A percentile compares a stretch with the other conserved stretches of the same genome.
These are phyloP conservation scores for Seiridium cupressi DNA, from an alignment of 2,329 filamentous ascomycete genomes.

Conservation along the genomic window DNA sequence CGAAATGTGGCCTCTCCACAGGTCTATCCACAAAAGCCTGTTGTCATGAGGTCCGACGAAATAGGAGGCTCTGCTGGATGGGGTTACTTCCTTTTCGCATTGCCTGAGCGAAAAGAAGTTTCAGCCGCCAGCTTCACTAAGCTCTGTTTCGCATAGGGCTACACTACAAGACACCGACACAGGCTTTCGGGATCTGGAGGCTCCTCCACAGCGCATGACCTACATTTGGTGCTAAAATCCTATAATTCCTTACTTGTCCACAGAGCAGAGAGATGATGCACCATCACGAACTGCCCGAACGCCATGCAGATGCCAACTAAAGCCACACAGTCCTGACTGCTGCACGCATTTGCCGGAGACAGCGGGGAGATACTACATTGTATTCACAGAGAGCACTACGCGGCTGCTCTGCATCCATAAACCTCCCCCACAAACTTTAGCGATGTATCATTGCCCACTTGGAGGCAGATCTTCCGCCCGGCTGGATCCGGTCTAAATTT, in stretches of 20 bases:
- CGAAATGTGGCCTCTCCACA: not conserved
- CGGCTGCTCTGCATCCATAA: not conserved
- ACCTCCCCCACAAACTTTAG: not conserved
- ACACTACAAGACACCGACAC: too few species aligned
- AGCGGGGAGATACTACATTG: not conserved
- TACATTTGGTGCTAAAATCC: not conserved
- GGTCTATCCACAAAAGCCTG: not conserved
- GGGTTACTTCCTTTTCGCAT: not conserved
- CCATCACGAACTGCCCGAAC: not conserved
- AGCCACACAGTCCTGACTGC: not conserved
- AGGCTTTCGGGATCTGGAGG: too few species aligned
- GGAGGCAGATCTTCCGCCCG: slow-evolving; percentile 1
- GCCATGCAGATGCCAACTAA: not conserved
- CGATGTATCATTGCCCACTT: not conserved
- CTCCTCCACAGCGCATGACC: too few species aligned
- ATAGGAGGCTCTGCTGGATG: not conserved
- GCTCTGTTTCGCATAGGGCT: too few species aligned
- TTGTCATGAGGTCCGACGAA: not conserved
- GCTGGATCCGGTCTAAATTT: not conserved
- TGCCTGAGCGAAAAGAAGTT: not conserved
- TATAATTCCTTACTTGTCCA: not conserved
- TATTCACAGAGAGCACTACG: not conserved
- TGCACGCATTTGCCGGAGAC: not conserved
- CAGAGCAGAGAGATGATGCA: not conserved
- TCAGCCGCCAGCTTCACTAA: not conserved